Conservation (phyloP, 495 filamentous ascomycete species). For the Talaromyces ruber region DNA sequence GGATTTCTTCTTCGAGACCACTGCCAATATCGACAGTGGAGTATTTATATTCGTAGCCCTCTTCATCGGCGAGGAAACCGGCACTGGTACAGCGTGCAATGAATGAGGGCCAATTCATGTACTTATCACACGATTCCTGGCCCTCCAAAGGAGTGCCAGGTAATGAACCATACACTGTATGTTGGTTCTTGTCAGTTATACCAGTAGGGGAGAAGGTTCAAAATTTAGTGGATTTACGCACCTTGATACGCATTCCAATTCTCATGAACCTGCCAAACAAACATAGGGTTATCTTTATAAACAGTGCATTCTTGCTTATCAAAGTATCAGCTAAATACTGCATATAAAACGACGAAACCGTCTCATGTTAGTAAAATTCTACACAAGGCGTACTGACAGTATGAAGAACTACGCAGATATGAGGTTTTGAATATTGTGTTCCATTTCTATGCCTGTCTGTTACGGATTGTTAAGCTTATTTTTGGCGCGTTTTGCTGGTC, state of each 20-base stretch:
- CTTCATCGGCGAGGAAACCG: background rate
- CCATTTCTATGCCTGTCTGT: background rate
- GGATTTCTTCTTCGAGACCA: background rate
- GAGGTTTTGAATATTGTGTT: background rate
- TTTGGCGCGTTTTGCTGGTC: background rate
- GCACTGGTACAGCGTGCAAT: background rate
- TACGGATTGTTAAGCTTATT: background rate
- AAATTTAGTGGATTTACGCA: background rate
- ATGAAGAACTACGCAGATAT: background rate
- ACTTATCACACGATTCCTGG: background rate
- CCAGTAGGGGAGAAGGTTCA: background rate
- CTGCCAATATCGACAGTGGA: background rate
- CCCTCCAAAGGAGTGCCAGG: background rate
- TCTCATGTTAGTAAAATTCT: background rate
- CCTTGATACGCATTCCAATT: background rate
- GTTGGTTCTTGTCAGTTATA: background rate
- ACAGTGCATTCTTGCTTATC: background rate
- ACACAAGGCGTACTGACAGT: background rate
- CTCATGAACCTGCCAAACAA: background rate
- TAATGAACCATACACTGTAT: background rate
- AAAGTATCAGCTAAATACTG: background rate
- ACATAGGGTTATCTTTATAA: background rate
- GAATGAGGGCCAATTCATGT: background rate
- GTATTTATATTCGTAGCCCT: background rate
- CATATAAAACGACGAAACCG: background rate